Base-by-base conservation (phyloP, 805 yeast species). In the Zygoascus tannicola region DNA sequence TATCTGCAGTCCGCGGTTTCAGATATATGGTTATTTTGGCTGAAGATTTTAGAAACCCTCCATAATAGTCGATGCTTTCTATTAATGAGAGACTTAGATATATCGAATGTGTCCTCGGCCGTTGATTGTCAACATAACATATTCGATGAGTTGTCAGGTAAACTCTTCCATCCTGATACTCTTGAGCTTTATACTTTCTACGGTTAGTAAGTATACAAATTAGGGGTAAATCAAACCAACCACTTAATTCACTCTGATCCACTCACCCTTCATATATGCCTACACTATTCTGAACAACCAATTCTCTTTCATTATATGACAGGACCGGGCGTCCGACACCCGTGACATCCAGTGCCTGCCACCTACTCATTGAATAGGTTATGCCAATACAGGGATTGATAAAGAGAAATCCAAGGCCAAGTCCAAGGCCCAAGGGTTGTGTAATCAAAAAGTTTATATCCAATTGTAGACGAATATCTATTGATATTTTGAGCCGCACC, bases 91-190 rank as follows among this genome's bases (percentile, higher is more conserved):
- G 57, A 19, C 68, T 68, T 4, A 81, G 46, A 1, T 69, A 69
- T 2, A 81, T 57, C 2, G 84, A 75, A 44, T 66, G 57, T 4
- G 57, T 54, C 2, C 56, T 55, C 1, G 75, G 71, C 16, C 51
- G 46, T 4, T 16, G 52, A 44, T 75, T 73, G 53, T 82, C 88
- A 10, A 88, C 74, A 58, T 80, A 90, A 10, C 87, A 78, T 1
- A 90, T 59, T 38, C 97, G 64, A 44, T 71, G 71, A 32, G 78
- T 75, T 0, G 97, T 88, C 23, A 90, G 64, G 59, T 87, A 87
- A 0, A 83, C 56, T 23, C 95, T 68, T 0, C 97, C 97, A 46
- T 72, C 64, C 57, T 85, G 94, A 49, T 79, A 74, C 23, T 74
- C 67, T 2, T 64, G 42, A 20, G 85, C 72, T 63, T 84, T 85